Base-by-base conservation (phyloP, 495 filamentous ascomycete genomes). In the Hypomontagnella submonticulosa region DNA sequence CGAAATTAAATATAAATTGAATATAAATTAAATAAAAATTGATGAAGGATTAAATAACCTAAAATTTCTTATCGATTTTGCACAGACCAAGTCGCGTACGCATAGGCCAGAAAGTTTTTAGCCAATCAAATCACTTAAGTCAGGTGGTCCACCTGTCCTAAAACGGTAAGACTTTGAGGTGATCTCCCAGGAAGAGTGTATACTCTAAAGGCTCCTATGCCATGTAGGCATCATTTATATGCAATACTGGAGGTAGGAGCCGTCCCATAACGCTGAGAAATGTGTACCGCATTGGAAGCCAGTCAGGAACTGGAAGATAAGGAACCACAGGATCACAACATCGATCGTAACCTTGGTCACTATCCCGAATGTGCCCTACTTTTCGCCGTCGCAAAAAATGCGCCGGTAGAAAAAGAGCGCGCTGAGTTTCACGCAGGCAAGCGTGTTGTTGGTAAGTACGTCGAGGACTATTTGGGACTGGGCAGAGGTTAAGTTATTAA, bases 201-300 rank as follows among this genome's bases (percentile, higher is more conserved):
- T n/a, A n/a, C n/a, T n/a, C n/a, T n/a, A n/a, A n/a, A n/a, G n/a
- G n/a, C n/a, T n/a, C n/a, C n/a, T n/a, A n/a, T n/a, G n/a, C n/a
- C n/a, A n/a, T n/a, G n/a, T n/a, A n/a, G n/a, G n/a, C n/a, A n/a
- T n/a, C n/a, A n/a, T n/a, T n/a, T n/a, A n/a, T n/a, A n/a, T 27
- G 23, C 23, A 27, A 27, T 27, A 27, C 23, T 27, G 23, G 23
- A 27, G 23, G 6, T 27, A 27, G 23, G 23, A 27, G 6, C 57
- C 64, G 32, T 60, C 63, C 57, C 63, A 61, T 8, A 61, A 46
- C 1, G 61, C 61, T 4, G 61, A 65, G 54, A 65, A 65, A 16
- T 61, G 66, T 5, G 66, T 69, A 10, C 61, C 61, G 44, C 66
- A 69, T 57, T 69, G 55, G 23, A 69, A 61, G 19, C 53, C 66